Conservation (phyloP, 176 grass and related monocot species). For the Musa schizocarpa region DNA sequence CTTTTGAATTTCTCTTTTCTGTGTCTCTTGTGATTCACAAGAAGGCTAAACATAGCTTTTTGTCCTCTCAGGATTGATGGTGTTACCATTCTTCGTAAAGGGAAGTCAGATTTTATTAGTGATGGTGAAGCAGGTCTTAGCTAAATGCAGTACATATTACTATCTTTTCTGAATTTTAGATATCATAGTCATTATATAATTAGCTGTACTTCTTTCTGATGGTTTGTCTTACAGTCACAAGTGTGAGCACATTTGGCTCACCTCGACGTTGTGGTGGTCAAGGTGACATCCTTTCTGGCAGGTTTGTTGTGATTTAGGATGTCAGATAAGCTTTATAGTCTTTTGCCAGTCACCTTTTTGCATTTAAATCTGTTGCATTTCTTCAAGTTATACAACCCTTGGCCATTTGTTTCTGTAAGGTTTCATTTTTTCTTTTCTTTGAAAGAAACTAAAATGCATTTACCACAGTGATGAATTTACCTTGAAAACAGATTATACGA, state of each 20-base stretch:
- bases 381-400: neutral
- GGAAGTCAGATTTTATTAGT: constrained; percentile 72
- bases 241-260: constrained; percentile 81
- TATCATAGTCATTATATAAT: neutral
- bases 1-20: constrained; percentile 1
- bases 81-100: constrained; percentile 82
- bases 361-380: neutral
- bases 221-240: constrained; percentile 42
- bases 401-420: neutral
- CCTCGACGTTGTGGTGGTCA: constrained; percentile 93
- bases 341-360: neutral
- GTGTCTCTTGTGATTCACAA: neutral
- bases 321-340: neutral
- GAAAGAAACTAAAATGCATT: neutral
- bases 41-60: neutral
- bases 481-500: neutral
- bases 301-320: constrained; percentile 30
- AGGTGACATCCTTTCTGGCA: constrained; percentile 95
- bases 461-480: no score
- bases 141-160: neutral
- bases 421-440: neutral
- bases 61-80: constrained; percentile 51
- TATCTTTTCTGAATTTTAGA: neutral
- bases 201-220: constrained; percentile 15
- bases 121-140: constrained; percentile 79